Percentiles rank a stretch among this genome's conserved stretches.
These are phyloP conservation scores for Cruciata laevipes DNA, from an alignment of 257 asterid genomes.

Conservation along the genomic window DNA sequence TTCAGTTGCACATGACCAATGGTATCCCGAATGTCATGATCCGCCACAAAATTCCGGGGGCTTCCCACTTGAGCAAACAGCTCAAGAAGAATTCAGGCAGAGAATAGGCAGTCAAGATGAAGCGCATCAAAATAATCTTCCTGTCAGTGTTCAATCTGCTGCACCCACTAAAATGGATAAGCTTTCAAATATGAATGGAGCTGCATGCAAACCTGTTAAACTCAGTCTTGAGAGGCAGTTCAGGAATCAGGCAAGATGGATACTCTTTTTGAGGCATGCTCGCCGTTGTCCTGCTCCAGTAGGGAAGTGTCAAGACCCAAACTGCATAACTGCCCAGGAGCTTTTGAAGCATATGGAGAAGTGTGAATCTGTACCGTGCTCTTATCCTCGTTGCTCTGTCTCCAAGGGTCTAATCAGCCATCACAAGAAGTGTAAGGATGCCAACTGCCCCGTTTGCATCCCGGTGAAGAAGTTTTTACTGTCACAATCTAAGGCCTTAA, in stretches of 20 bases:
- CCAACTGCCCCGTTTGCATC: slow-evolving; percentile 75
- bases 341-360: slow-evolving; percentile 59
- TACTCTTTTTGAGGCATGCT: slow-evolving; percentile 82
- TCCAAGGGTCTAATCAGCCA: slow-evolving; percentile 54
- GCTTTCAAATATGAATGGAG: slow-evolving; percentile 33
- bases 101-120: slow-evolving; percentile 50
- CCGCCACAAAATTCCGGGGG: slow-evolving; percentile 41
- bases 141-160: slow-evolving; percentile 46
- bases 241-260: slow-evolving; percentile 72
- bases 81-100: slow-evolving; percentile 53
- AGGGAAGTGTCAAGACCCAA: slow-evolving; percentile 69
- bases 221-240: slow-evolving; percentile 53
- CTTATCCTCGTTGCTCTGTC: slow-evolving; percentile 54
- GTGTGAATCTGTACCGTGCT: slow-evolving; percentile 46
- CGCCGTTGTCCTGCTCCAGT: slow-evolving; percentile 71
- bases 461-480: slow-evolving; percentile 60
- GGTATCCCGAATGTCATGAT: slow-evolving; percentile 57
- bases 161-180: slow-evolving; percentile 35
- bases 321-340: slow-evolving; percentile 60
- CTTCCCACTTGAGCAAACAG: slow-evolving; percentile 33
- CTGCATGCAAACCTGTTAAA: slow-evolving; percentile 32
- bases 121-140: slow-evolving; percentile 59
- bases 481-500: slow-evolving; percentile 43
- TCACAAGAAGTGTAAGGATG: slow-evolving; percentile 46
- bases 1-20: slow-evolving; percentile 43